Conservation (phyloP, 768 basidiomycete species). For the Asterophora lycoperdoides region DNA sequence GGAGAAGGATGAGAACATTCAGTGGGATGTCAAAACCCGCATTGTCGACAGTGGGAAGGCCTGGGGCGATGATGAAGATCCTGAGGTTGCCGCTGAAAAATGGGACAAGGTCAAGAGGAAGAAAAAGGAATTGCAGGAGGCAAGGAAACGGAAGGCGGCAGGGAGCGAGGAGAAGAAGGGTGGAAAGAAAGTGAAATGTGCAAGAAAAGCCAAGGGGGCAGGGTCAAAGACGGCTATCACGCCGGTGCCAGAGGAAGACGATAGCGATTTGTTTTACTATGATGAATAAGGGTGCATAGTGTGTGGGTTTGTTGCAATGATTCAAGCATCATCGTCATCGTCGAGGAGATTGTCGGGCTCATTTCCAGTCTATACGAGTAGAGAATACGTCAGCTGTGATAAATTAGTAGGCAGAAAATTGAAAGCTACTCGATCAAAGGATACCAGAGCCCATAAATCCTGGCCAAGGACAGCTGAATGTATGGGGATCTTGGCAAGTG, state of each 20-base stretch:
- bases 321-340: too few relatives aligned
- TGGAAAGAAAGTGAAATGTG: neutral
- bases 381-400: too few relatives aligned
- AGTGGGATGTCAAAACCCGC: neutral
- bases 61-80: constrained; percentile 1
- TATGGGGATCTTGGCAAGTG: constrained; percentile 13
- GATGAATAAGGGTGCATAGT: neutral
- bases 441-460: too few relatives aligned
- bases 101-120: neutral
- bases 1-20: neutral
- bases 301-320: neutral
- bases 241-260: neutral
- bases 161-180: neutral
- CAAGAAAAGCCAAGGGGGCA: neutral
- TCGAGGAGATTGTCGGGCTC: too few relatives aligned
- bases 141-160: neutral
- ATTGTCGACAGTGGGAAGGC: neutral
- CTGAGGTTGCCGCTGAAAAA: neutral
- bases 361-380: neutral
- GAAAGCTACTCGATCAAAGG: constrained; percentile 12
- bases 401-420: neutral
- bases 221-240: constrained; percentile 2
- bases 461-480: neutral
- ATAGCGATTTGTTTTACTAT: neutral
- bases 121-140: neutral